phyloP scores from a whole-genome alignment of 1,284 basidiomycete species.

The Calocybe gambosa region DNA sequence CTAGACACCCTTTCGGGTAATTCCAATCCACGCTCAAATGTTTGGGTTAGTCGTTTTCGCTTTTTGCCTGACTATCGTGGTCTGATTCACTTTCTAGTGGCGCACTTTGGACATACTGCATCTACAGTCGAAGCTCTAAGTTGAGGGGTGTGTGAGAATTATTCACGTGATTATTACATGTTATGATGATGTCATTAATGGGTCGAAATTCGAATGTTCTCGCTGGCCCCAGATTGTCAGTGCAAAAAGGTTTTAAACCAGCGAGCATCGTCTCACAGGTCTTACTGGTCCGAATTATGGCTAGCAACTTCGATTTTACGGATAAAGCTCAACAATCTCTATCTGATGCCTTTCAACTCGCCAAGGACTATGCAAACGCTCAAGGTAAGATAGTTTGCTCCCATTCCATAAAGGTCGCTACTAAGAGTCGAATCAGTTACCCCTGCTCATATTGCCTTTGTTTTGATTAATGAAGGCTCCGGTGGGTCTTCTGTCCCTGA shows the following conservation, averaged over 20 bases:
- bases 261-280: too few relatives aligned
- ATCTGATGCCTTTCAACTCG: slow-evolving; percentile 66
- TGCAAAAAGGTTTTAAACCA: too few relatives aligned
- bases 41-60: slow-evolving; percentile 37
- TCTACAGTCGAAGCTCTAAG: slow-evolving; percentile 30
- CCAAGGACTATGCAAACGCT: slow-evolving; percentile 77
- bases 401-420: too few relatives aligned
- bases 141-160: too few relatives aligned
- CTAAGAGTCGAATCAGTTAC: slow-evolving; percentile 53
- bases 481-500: slow-evolving; percentile 24
- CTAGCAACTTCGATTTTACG: slow-evolving; percentile 68
- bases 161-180: neutral
- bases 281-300: slow-evolving; percentile 30
- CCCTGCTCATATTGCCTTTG: slow-evolving; percentile 74
- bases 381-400: too few relatives aligned
- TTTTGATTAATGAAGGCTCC: slow-evolving; percentile 62
- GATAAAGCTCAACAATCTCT: slow-evolving; percentile 71
- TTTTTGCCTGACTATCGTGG: neutral
- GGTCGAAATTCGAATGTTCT: neutral
- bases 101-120: slow-evolving; percentile 30
- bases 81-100: slow-evolving; percentile 26
- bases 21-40: slow-evolving; percentile 33
- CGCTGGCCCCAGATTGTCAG: neutral
- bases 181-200: neutral
- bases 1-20: slow-evolving; percentile 36